Conservation (phyloP, 163 green algal genomes). For the Scenedesmus sp. region DNA sequence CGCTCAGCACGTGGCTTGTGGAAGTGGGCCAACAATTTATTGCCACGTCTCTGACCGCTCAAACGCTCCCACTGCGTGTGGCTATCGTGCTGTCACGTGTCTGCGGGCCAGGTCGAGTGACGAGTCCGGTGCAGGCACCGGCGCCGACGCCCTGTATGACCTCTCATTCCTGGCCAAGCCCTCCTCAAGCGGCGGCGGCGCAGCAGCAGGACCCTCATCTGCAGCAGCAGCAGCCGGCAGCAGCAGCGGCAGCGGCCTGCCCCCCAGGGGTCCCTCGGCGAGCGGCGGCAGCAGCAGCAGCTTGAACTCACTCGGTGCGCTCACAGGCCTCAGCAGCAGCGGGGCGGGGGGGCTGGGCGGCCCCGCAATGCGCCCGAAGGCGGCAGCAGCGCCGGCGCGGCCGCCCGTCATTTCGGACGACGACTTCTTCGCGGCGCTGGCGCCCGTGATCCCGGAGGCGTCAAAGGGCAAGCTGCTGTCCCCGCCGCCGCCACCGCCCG, state of each 20-base stretch:
- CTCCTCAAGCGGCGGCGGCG: not conserved
- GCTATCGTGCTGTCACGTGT: not conserved
- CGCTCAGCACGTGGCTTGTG: too few species aligned
- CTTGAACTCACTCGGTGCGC: not conserved
- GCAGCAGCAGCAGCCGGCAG: conserved; percentile 7
- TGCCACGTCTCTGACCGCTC: too few species aligned
- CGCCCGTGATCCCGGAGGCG: conserved; percentile 39
- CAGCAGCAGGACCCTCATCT: not conserved
- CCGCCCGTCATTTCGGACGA: conserved; percentile 30
- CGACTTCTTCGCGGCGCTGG: conserved; percentile 50
- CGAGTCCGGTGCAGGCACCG: not conserved
- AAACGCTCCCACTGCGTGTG: not conserved
- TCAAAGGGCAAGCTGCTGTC: conserved; percentile 36
- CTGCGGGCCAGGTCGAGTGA: not conserved
- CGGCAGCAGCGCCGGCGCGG: not conserved
- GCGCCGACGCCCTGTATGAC: conserved; percentile 6
- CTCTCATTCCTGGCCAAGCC: conserved; percentile 26
- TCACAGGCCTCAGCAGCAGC: not conserved
- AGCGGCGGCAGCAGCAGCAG: not conserved
- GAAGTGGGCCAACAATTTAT: too few species aligned
- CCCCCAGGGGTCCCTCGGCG: not conserved
- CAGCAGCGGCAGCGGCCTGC: conserved; percentile 8
- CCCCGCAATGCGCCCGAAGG: conserved; percentile 39
- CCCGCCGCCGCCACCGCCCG: conserved; percentile 23
- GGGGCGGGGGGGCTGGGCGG: conserved; percentile 28